These are phyloP conservation scores for Fusarium buxicola DNA, from an alignment of 2,329 filamentous ascomycete genomes.

Conservation along the genomic window DNA sequence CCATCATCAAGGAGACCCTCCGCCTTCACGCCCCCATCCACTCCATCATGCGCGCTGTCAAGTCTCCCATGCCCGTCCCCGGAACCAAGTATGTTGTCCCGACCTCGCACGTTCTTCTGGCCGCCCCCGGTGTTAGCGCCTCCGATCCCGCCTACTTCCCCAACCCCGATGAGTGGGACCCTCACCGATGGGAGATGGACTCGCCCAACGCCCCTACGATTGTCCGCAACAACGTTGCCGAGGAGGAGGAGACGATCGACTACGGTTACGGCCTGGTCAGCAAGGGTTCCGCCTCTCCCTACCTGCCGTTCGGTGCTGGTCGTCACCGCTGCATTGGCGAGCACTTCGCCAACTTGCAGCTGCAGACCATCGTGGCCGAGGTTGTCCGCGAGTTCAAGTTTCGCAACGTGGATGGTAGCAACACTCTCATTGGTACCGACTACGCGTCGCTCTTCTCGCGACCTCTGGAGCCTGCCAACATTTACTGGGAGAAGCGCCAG, in stretches of 20 bases:
- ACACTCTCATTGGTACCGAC: slow-evolving; percentile 75
- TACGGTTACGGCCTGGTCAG: slow-evolving; percentile 94
- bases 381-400: slow-evolving; percentile 85
- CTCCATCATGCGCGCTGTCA: slow-evolving; percentile 93
- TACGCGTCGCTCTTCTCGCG: slow-evolving; percentile 79
- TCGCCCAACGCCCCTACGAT: slow-evolving; percentile 65
- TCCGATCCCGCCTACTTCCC: slow-evolving; percentile 82
- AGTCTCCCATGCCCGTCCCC: slow-evolving; percentile 84
- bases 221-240: slow-evolving; percentile 58
- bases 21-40: slow-evolving; percentile 93
- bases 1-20: slow-evolving; percentile 91
- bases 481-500: slow-evolving; percentile 80
- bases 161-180: slow-evolving; percentile 85
- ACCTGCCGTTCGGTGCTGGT: slow-evolving; percentile 93
- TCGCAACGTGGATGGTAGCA: slow-evolving; percentile 77
- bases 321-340: slow-evolving; percentile 96
- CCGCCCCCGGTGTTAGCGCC: slow-evolving; percentile 85
- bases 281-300: slow-evolving; percentile 90
- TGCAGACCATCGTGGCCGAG: slow-evolving; percentile 84
- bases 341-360: slow-evolving; percentile 93
- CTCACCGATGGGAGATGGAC: slow-evolving; percentile 86
- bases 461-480: slow-evolving; percentile 75
- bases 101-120: slow-evolving; percentile 81
- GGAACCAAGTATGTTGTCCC: slow-evolving; percentile 88
- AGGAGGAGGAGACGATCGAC: slow-evolving; percentile 83